A percentile compares a stretch with the other conserved stretches of the same genome.
These are phyloP conservation scores for Parathielavia hyrcaniae DNA, from an alignment of 495 filamentous ascomycete genomes.

Conservation along the genomic window DNA sequence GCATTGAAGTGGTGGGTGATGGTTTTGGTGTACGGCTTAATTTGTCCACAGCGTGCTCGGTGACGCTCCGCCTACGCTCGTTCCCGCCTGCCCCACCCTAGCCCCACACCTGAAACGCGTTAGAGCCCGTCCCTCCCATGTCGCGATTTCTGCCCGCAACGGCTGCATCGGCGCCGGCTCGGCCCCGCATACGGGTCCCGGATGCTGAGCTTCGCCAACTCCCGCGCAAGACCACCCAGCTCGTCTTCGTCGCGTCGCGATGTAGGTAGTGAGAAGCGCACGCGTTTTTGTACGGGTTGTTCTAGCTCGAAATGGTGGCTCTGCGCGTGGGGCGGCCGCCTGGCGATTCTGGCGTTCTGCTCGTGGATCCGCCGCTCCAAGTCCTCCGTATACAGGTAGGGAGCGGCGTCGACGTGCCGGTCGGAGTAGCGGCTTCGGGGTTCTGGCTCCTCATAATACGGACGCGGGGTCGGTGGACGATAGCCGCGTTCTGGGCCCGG, in stretches of 20 bases:
- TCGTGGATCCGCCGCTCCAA: neutral
- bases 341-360: too few relatives aligned
- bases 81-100: constrained; percentile 3
- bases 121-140: constrained; percentile 8
- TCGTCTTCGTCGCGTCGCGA: constrained; percentile 3
- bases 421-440: constrained; percentile 7
- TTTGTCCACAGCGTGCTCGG: too few relatives aligned
- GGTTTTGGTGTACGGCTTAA: too few relatives aligned
- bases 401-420: constrained; percentile 6
- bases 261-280: constrained; percentile 13
- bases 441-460: constrained; percentile 5
- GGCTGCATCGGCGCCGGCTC: constrained; percentile 7
- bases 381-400: neutral
- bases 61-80: too few relatives aligned
- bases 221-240: constrained; percentile 9
- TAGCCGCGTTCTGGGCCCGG: constrained; percentile 8
- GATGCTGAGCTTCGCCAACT: constrained; percentile 12
- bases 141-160: constrained; percentile 7
- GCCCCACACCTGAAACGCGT: too few relatives aligned
- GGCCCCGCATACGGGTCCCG: neutral
- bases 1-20: too few relatives aligned
- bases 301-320: constrained; percentile 13
- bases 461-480: constrained; percentile 4
- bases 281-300: constrained; percentile 5
- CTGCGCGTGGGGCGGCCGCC: neutral